Evolutionary conservation across 2,329 filamentous ascomycete genomes (phyloP).

Genomic region (Domatiomyces globalis): DNA sequence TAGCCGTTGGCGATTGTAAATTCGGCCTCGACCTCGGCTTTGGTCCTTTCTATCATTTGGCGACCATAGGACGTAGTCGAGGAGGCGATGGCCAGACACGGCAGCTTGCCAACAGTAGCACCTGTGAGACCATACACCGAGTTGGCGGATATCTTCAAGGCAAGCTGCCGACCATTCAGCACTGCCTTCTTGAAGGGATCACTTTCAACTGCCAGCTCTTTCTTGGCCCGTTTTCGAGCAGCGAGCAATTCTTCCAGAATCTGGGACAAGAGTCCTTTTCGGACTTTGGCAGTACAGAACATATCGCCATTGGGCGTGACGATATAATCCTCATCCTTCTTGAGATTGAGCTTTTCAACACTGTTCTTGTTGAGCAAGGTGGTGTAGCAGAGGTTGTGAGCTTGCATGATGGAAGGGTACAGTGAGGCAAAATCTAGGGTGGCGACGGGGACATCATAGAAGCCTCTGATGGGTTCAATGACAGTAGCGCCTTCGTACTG

Average conservation of each 20-base stretch:
- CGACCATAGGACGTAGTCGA: slow-evolving; percentile 94
- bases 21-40: slow-evolving; percentile 78
- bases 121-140: slow-evolving; percentile 95
- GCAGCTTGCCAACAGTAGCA: slow-evolving; percentile 88
- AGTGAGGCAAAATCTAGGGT: slow-evolving; percentile 98
- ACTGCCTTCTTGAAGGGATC: slow-evolving; percentile 98
- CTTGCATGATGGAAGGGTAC: slow-evolving; percentile 97
- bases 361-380: slow-evolving; percentile 69
- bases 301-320: slow-evolving; percentile 87
- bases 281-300: slow-evolving; percentile 75
- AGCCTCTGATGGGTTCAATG: slow-evolving; percentile 85
- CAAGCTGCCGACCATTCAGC: slow-evolving; percentile 89
- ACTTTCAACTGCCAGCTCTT: slow-evolving; percentile 72
- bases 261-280: slow-evolving; percentile 83
- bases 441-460: slow-evolving; percentile 88
- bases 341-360: slow-evolving; percentile 60
- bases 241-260: slow-evolving; percentile 85
- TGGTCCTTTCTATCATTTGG: slow-evolving; percentile 98
- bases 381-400: slow-evolving; percentile 96
- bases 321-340: slow-evolving; percentile 90
- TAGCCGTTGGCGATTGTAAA: slow-evolving; percentile 94
- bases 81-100: slow-evolving; percentile 87
- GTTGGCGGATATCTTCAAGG: slow-evolving; percentile 92
- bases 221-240: slow-evolving; percentile 92
- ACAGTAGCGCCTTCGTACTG: slow-evolving; percentile 97